A percentile compares a stretch with the other conserved stretches of the same genome.
These are phyloP conservation scores for Cenchrus fungigraminus DNA, from an alignment of 176 grass and related monocot genomes.

Conservation along the genomic window DNA sequence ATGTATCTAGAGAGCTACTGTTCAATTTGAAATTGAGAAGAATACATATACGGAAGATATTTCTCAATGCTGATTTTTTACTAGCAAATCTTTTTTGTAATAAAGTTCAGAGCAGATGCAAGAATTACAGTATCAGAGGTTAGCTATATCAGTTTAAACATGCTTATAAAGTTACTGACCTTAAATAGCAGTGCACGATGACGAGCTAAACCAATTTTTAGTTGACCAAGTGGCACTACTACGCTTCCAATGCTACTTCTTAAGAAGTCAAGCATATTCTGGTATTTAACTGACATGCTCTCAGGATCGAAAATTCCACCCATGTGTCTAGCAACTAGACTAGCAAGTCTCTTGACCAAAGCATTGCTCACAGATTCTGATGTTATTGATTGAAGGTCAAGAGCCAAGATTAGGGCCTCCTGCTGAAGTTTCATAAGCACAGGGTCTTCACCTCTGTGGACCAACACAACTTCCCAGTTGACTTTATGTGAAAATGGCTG, in stretches of 20 bases:
- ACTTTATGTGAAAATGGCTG: conserved; percentile 63
- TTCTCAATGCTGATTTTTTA: conserved; percentile 23
- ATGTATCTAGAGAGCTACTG: conserved; percentile 6
- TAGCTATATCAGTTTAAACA: conserved; percentile 15
- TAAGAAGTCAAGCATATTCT: conserved; percentile 61
- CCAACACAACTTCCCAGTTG: conserved; percentile 83
- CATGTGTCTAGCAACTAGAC: conserved; percentile 85
- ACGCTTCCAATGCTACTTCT: conserved; percentile 60
- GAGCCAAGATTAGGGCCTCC: conserved; percentile 55
- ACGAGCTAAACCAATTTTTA: conserved; percentile 88
- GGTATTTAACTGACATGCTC: conserved; percentile 61
- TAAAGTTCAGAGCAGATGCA: background rate
- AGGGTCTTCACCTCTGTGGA: conserved; percentile 87
- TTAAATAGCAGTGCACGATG: conserved; percentile 98
- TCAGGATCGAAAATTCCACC: conserved; percentile 87
- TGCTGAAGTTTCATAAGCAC: conserved; percentile 81
- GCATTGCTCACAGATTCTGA: conserved; percentile 60
- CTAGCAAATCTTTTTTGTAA: background rate
- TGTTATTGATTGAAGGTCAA: conserved; percentile 53
- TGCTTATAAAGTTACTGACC: conserved; percentile 54
- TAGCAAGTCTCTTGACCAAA: conserved; percentile 84
- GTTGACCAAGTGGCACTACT: conserved; percentile 75
- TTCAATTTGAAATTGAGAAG: conserved; percentile 27
- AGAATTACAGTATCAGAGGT: conserved; percentile 4
- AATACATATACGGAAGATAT: conserved; percentile 26